Percentiles rank a stretch among this genome's conserved stretches.
These are phyloP conservation scores for Gypsophila paniculata DNA, from an alignment of 179 eudicot species.

Conservation along the genomic window DNA sequence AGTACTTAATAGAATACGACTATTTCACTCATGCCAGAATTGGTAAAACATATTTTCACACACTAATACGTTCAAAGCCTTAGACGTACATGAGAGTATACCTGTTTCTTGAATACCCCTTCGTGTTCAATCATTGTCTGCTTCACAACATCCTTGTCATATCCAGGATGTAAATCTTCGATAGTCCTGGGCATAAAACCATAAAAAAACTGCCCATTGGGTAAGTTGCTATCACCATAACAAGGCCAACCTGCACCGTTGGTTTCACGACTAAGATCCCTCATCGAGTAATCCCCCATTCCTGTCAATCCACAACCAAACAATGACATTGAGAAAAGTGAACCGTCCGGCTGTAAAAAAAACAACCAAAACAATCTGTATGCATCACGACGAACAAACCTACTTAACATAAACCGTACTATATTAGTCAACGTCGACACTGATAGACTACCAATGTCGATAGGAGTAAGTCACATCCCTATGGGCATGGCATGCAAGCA, in stretches of 20 bases:
- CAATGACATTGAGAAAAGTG: slow-evolving; percentile 11
- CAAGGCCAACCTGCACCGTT: slow-evolving; percentile 72
- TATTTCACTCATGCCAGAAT: neutral
- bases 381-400: neutral
- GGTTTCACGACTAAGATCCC: slow-evolving; percentile 69
- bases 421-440: neutral
- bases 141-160: slow-evolving; percentile 59
- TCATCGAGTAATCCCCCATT: slow-evolving; percentile 85
- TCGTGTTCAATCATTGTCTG: slow-evolving; percentile 90
- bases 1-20: neutral
- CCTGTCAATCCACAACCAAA: slow-evolving; percentile 41
- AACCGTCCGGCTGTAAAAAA: neutral
- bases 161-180: slow-evolving; percentile 46
- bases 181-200: slow-evolving; percentile 39
- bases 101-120: slow-evolving; percentile 75
- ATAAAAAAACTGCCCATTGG: slow-evolving; percentile 52
- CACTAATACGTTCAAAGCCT: neutral
- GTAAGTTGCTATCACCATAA: slow-evolving; percentile 51
- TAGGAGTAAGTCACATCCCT: neutral
- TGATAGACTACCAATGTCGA: neutral
- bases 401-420: neutral
- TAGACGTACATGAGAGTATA: slow-evolving; percentile 15
- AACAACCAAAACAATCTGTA: no score
- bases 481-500: neutral
- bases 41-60: neutral